A percentile compares a stretch with the other conserved stretches of the same genome.
phyloP scores from a whole-genome alignment of 345 rosid genomes.

The Gossypium arboreum region DNA sequence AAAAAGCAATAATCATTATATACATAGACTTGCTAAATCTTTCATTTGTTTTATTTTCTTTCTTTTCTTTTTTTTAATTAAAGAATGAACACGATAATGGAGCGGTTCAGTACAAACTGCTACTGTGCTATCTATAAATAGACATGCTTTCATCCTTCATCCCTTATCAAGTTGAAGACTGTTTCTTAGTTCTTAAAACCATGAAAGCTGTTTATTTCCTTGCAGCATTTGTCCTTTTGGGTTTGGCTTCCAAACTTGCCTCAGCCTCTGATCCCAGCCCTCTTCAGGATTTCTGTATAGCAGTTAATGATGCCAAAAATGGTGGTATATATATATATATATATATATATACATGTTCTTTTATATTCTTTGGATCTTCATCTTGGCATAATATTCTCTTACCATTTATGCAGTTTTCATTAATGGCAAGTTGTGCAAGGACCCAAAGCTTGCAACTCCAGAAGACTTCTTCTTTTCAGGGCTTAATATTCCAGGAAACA shows the following conservation, averaged over 20 bases:
- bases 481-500: neutral
- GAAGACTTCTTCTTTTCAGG: neutral
- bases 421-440: constrained; percentile 1
- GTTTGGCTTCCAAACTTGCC: neutral
- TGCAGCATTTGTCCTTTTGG: neutral
- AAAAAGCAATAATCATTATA: neutral
- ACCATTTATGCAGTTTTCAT: neutral
- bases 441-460: neutral
- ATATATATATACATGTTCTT: neutral
- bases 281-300: neutral
- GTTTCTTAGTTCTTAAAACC: neutral
- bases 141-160: neutral
- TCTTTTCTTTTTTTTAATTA: neutral
- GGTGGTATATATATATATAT: neutral
- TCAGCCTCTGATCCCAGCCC: neutral
- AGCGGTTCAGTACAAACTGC: neutral
- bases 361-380: neutral
- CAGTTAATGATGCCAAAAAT: neutral
- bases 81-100: neutral
- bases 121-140: neutral
- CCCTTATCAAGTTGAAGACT: neutral
- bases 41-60: neutral
- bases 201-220: neutral
- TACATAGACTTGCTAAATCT: neutral
- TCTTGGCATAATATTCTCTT: too few relatives aligned